Conservation (phyloP, 257 asterid genomes). For the Asclepias syriaca region DNA sequence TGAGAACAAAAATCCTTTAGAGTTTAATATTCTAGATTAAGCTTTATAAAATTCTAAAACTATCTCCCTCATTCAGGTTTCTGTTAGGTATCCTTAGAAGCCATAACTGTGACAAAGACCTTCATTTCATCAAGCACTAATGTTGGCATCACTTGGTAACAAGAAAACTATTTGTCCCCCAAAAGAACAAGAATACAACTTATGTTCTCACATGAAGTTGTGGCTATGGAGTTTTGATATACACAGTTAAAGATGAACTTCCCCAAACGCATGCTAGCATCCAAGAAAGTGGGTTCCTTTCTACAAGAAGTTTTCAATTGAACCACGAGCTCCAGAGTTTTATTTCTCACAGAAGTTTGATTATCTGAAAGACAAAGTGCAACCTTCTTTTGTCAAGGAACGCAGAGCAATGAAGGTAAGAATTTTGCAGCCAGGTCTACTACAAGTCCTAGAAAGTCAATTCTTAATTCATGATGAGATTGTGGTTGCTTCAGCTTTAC, state of each 20-base stretch:
- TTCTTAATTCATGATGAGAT: background rate
- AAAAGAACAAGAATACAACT: background rate
- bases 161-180: background rate
- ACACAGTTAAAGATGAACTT: no score
- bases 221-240: no score
- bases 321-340: conserved; percentile 98
- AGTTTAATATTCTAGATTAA: no score
- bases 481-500: background rate
- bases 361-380: conserved; percentile 90
- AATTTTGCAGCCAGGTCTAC: background rate
- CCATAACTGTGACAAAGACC: background rate
- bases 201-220: background rate
- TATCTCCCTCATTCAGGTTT: no score
- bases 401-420: conserved; percentile 92
- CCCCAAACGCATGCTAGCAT: no score
- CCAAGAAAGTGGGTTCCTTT: conserved; percentile 96
- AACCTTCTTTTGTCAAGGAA: conserved; percentile 98
- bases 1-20: background rate
- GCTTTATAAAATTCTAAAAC: no score
- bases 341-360: conserved; percentile 94
- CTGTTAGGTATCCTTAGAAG: background rate
- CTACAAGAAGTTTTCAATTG: conserved; percentile 84
- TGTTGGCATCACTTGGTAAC: background rate
- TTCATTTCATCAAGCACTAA: no score
- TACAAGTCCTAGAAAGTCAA: background rate